Evolutionary conservation across 768 basidiomycete genomes (phyloP).

Genomic region (Amanita polypyramis): DNA sequence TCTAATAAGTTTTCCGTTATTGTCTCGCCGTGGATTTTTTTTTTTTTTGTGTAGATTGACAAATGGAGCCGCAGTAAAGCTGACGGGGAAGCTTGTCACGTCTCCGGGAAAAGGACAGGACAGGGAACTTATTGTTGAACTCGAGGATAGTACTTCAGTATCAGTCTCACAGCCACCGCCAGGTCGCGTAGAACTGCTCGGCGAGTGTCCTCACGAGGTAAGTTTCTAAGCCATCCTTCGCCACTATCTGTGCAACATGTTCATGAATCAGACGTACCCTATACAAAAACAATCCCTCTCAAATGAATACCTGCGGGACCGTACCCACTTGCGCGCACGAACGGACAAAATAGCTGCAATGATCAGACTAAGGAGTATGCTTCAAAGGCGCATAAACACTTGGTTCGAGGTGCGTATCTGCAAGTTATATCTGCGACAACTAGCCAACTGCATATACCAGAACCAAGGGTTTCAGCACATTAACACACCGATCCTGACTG

Average conservation of each 20-base stretch:
- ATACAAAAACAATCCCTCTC: slow-evolving; percentile 86
- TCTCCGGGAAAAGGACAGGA: slow-evolving; percentile 37
- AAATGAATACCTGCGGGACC: slow-evolving; percentile 70
- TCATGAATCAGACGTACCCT: slow-evolving; percentile 57
- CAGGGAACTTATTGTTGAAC: slow-evolving; percentile 37
- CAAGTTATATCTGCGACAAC: no score
- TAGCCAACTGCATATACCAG: slow-evolving; percentile 24
- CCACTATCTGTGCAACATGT: not conserved
- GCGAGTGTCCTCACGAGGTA: slow-evolving; percentile 38
- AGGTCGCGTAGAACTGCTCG: slow-evolving; percentile 26
- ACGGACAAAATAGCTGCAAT: slow-evolving; percentile 64
- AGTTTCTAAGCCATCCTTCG: slow-evolving; percentile 6
- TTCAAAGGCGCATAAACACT: slow-evolving; percentile 44
- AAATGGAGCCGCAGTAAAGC: slow-evolving; percentile 15
- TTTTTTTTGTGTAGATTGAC: slow-evolving; percentile 12
- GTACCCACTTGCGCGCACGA: slow-evolving; percentile 81
- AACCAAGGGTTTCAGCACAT: slow-evolving; percentile 66
- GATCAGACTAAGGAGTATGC: slow-evolving; percentile 57
- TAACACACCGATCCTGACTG: slow-evolving; percentile 83
- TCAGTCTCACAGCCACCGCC: no score
- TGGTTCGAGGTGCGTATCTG: slow-evolving; percentile 59
- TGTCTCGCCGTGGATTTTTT: not conserved
- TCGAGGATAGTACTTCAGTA: slow-evolving; percentile 14
- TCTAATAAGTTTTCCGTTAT: not conserved
- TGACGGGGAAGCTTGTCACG: slow-evolving; percentile 29